Evolutionary conservation across 2,329 filamentous ascomycete genomes (phyloP), one percentile per base, ranked within the genome.

Genomic region (Setomelanomma holmii): DNA sequence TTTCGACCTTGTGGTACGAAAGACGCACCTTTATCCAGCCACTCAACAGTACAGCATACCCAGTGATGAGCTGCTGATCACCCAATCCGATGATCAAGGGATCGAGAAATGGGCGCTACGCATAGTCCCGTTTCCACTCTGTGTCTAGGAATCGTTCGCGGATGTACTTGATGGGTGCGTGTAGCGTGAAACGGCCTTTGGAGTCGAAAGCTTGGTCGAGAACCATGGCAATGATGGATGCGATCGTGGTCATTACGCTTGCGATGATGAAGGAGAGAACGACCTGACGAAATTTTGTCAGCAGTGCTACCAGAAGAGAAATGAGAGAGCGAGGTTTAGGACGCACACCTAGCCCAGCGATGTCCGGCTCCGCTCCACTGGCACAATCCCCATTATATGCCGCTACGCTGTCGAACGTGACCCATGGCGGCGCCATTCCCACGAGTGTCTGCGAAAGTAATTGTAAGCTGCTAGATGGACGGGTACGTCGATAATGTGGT

Each of bases 21-120:
- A 4, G 14, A 22, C 24, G 1, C 41, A 67, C 67, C 51, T 71
- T 70, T 22, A 71, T 66, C 62, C 64, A 73, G 4, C 61, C 69
- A 38, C 63, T 71, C 11, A 73, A 48, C 16, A 73, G 45, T 3
- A 72, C 63, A 5, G 66, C 68, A 36, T 68, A 71, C 1, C 69
- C 68, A 1, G 69, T 72, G 5, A 71, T 58, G 20, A 72, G 56
- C 40, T 72, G 68, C 48, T 72, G 68, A 45, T 72, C 67, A 1
- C 65, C 69, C 5, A 71, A 48, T 0, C 66, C 65, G 39, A 73
- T 70, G 21, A 71, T 67, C 12, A 71, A 57, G 1, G 68, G 68
- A 48, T 67, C 69, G 2, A 72, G 53, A 16, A 72, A 69, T 1
- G 62, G 66, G 1, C 69, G 60, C 64, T 62, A 67, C 4, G 65